Evolutionary conservation across 257 asterid species (phyloP).

Genomic region (Solanum neorickii): DNA sequence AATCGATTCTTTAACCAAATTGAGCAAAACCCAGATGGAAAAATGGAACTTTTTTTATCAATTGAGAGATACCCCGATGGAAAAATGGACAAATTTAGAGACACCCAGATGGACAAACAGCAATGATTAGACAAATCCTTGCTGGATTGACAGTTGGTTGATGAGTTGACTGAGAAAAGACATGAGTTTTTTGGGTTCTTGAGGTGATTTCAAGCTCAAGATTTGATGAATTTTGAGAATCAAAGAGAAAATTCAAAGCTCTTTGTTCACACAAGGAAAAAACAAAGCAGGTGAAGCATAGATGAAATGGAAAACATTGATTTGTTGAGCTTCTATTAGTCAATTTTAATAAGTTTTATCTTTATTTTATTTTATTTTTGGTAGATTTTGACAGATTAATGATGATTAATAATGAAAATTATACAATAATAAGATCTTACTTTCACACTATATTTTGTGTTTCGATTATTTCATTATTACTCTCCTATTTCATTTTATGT

Average conservation of each 20-base stretch:
- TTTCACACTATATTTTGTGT: background rate
- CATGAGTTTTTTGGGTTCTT: background rate
- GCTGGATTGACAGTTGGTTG: background rate
- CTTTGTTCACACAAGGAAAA: background rate
- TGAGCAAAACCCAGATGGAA: background rate
- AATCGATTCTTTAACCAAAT: background rate
- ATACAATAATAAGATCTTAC: background rate
- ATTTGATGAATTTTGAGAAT: background rate
- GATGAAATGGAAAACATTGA: background rate
- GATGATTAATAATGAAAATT: background rate
- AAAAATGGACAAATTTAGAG: background rate
- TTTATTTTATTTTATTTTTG: background rate
- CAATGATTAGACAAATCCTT: background rate
- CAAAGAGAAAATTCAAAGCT: background rate
- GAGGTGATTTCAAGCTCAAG: background rate
- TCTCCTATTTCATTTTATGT: too few species aligned
- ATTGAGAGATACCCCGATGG: background rate
- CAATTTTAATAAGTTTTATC: background rate
- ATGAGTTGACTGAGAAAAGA: background rate
- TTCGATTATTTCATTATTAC: background rate
- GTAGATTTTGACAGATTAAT: background rate
- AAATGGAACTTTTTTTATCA: background rate
- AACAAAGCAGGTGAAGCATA: background rate
- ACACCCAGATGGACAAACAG: background rate
- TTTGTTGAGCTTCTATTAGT: background rate